phyloP scores from a whole-genome alignment of 2,329 filamentous ascomycete genomes.

The Verticillium nonalfalfae region DNA sequence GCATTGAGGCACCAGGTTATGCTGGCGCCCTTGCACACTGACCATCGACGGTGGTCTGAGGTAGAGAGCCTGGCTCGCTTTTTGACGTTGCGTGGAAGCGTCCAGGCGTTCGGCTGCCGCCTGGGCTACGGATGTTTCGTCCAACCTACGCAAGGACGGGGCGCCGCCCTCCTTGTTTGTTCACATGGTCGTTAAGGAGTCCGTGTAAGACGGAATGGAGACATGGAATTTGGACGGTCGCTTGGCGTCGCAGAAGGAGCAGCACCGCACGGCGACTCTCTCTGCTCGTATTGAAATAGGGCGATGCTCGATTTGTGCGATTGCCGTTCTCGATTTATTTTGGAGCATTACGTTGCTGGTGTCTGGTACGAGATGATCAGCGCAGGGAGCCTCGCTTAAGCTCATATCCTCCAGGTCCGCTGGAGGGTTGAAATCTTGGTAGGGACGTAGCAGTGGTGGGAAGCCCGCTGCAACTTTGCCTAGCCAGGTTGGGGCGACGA shows the following conservation, averaged over 20 bases:
- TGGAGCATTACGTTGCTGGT: not conserved
- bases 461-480: not conserved
- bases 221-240: not conserved
- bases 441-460: not conserved
- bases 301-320: not conserved
- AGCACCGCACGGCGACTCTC: too few relatives aligned
- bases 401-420: not conserved
- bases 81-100: not conserved
- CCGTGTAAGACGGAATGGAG: not conserved
- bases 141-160: not conserved
- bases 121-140: not conserved
- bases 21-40: not conserved
- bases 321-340: not conserved
- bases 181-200: not conserved
- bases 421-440: not conserved
- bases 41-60: not conserved
- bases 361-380: not conserved
- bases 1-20: not conserved
- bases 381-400: not conserved
- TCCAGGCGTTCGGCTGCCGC: not conserved
- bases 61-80: not conserved
- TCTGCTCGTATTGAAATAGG: not conserved
- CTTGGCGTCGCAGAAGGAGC: not conserved
- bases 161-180: not conserved
- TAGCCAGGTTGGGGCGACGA: not conserved